phyloP scores from a whole-genome alignment of 2,329 filamentous ascomycete genomes.

The Xylariaceae sp. region DNA sequence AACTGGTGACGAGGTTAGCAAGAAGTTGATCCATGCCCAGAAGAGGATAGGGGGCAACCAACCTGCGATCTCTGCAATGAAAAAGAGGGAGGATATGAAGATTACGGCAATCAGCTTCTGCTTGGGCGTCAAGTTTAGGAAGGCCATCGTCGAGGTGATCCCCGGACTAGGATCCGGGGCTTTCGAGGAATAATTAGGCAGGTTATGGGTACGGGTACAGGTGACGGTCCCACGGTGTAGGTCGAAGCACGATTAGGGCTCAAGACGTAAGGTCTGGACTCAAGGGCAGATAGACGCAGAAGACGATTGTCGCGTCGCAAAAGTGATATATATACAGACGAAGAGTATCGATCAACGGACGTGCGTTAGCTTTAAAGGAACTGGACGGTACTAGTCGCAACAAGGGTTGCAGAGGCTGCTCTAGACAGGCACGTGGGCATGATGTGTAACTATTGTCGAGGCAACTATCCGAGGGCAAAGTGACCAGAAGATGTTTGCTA shows the following conservation, averaged over 20 bases:
- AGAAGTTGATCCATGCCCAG: neutral
- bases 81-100: conserved; percentile 46
- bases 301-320: neutral
- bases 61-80: conserved; percentile 48
- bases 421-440: neutral
- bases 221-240: neutral
- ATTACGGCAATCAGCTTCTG: conserved; percentile 45
- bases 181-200: neutral
- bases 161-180: neutral
- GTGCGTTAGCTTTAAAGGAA: conserved; percentile 1
- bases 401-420: neutral
- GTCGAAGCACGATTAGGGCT: neutral
- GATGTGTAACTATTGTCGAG: conserved; percentile 1
- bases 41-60: conserved; percentile 11
- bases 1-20: conserved; percentile 20
- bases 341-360: neutral
- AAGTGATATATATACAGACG: neutral
- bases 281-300: neutral
- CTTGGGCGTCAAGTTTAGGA: conserved; percentile 36
- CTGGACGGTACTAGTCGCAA: neutral
- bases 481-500: conserved; percentile 1
- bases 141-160: conserved; percentile 30
- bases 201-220: neutral
- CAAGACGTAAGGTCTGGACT: neutral
- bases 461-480: conserved; percentile 2